Conservation (phyloP, 2,329 filamentous ascomycete species). For the Claviceps fusiformis region DNA sequence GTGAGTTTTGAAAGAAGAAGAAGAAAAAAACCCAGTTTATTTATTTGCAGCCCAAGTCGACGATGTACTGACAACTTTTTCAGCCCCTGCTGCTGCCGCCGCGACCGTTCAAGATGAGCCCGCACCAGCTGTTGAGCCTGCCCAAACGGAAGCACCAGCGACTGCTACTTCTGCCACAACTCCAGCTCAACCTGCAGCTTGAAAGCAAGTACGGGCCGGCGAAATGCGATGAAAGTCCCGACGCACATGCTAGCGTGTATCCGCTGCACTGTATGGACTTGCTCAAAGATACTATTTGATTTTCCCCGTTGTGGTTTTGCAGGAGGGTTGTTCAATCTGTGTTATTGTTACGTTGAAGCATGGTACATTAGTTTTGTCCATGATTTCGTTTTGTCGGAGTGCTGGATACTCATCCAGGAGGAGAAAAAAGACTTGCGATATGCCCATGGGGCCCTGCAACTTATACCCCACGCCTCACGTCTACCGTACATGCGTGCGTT, state of each 20-base stretch:
- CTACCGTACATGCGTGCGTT: constrained; percentile 4
- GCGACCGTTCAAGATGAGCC: constrained; percentile 2
- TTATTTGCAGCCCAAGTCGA: too few species aligned
- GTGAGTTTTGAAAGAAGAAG: not conserved
- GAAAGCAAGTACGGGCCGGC: not conserved
- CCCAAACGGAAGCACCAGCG: constrained; percentile 15
- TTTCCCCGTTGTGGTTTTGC: not conserved
- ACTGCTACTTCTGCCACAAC: constrained; percentile 5
- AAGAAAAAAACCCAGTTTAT: too few species aligned
- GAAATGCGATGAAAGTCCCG: not conserved
- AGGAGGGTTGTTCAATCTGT: not conserved
- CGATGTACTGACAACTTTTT: not conserved
- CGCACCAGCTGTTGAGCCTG: constrained; percentile 9
- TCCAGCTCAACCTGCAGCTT: not conserved
- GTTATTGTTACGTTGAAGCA: constrained; percentile 3
- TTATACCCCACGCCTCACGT: constrained; percentile 16
- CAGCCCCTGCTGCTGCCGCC: constrained; percentile 4
- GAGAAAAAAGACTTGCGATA: constrained; percentile 11
- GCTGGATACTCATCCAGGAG: constrained; percentile 20
- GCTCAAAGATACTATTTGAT: not conserved
- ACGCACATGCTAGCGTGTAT: not conserved
- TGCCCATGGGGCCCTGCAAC: constrained; percentile 12
- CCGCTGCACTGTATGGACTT: not conserved
- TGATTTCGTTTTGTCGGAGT: constrained; percentile 9
- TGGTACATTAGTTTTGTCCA: constrained; percentile 7